Base-by-base conservation (phyloP, 2,329 filamentous ascomycete species). In the Penicillium griseofulvum region DNA sequence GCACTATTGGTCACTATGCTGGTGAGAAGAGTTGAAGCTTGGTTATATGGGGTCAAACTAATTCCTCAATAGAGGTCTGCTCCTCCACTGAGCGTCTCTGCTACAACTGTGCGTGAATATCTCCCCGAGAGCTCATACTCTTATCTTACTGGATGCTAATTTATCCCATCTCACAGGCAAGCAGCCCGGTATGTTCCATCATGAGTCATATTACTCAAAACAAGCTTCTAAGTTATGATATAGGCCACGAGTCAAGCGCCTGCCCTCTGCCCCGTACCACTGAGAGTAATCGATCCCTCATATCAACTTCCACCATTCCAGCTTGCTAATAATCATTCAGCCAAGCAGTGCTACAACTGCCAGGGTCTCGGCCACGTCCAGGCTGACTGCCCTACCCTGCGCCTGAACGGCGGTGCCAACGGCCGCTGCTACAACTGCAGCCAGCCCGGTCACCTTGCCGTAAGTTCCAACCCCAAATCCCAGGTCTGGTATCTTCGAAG, bases 341-440 rank as follows among this genome's bases (percentile, higher is more conserved):
- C 91, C 50, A 99, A 99, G 87, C 94, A 99, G 83, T 99, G 94
- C 86, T 99, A 99, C 77, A 94, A 97, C 81, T 99, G 94, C 83
- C 94, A 97, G 82, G 94, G 94, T 56, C 85, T 97, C 59, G 94
- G 94, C 65, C 94, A 99, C 75, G 94, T 99, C 69, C 94, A 99
- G 82, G 94, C 94, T 66, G 94, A 99, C 77, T 99, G 94, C 84
- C 94, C 94, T 69, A 97, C 94, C 60, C 85, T 99, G 63, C 91
- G 94, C 67, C 78, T 99, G 75, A 96, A 87, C 76, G 92, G 89
- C 64, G 78, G 83, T 57, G 85, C 87, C 61, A 87, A 88, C 73
- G 91, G 90, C 62, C 90, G 91, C 67, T 99, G 94, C 87, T 99
- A 99, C 80, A 94, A 90, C 79, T 99, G 94, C 76, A 92, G 91